Conservation (phyloP, 495 filamentous ascomycete species). For the Thozetella sp. region DNA sequence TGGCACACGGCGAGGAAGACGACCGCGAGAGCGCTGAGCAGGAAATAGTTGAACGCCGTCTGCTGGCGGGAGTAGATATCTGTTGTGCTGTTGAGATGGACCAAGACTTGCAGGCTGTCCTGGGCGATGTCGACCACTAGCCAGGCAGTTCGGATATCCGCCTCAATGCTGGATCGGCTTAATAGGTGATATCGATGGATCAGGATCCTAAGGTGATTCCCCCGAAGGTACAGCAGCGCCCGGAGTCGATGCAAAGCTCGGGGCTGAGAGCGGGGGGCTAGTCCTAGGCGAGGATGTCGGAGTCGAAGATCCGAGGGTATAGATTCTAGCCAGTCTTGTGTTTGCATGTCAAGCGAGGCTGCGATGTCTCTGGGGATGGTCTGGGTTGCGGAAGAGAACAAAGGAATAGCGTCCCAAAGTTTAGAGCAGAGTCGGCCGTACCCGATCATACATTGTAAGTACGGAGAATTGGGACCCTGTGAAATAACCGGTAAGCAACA, state of each 20-base stretch:
- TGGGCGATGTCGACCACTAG: slow-evolving; percentile 64
- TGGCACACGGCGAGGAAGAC: slow-evolving; percentile 66
- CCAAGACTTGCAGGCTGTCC: slow-evolving; percentile 64
- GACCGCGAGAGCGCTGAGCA: slow-evolving; percentile 63
- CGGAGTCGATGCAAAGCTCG: slow-evolving; percentile 59
- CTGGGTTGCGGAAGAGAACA: slow-evolving; percentile 32
- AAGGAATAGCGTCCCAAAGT: slow-evolving; percentile 61
- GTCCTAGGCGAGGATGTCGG: slow-evolving; percentile 8
- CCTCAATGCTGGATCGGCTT: slow-evolving; percentile 58
- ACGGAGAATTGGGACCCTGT: slow-evolving; percentile 34
- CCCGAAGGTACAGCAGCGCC: slow-evolving; percentile 63
- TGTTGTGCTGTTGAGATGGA: slow-evolving; percentile 58
- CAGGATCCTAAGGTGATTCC: slow-evolving; percentile 66
- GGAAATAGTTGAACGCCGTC: slow-evolving; percentile 67
- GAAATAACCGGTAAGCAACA: neutral
- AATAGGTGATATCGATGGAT: slow-evolving; percentile 66
- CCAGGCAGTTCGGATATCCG: slow-evolving; percentile 53
- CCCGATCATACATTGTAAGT: slow-evolving; percentile 64
- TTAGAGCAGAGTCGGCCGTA: slow-evolving; percentile 67
- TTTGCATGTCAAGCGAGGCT: slow-evolving; percentile 66
- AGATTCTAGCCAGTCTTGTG: slow-evolving; percentile 62
- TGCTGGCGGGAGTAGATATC: slow-evolving; percentile 66
- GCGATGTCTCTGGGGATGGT: slow-evolving; percentile 53
- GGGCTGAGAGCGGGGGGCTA: slow-evolving; percentile 11
- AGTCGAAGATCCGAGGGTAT: slow-evolving; percentile 31